phyloP scores from a whole-genome alignment of 108 stramenopile genomes.

The Nannochloropsis oceanica region DNA sequence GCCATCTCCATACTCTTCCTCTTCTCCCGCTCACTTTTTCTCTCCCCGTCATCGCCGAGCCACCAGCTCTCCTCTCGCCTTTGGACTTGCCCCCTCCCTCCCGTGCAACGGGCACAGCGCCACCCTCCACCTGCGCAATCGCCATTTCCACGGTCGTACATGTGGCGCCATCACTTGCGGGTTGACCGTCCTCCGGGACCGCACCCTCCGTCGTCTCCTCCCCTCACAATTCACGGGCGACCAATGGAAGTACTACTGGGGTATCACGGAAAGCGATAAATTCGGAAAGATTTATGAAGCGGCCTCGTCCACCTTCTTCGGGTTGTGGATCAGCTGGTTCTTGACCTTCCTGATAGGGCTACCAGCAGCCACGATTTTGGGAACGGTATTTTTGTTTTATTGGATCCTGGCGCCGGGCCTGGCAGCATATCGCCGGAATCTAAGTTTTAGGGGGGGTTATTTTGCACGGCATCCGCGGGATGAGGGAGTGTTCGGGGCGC shows the following conservation, averaged over 20 bases:
- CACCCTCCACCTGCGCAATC: too few species aligned
- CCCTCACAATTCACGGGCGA: conserved; percentile 12
- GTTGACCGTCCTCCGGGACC: background rate
- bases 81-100: too few species aligned
- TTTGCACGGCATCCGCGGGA: conserved; percentile 1
- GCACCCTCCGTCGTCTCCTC: background rate
- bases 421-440: conserved; percentile 8
- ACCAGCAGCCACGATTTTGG: conserved; percentile 8
- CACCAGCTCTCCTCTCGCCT: too few species aligned
- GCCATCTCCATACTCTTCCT: too few species aligned
- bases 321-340: conserved; percentile 26
- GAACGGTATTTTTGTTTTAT: conserved; percentile 23
- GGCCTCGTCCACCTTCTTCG: conserved; percentile 11
- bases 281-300: conserved; percentile 23
- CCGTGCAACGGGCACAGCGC: too few species aligned
- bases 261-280: conserved; percentile 6
- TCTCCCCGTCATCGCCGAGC: too few species aligned
- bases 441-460: conserved; percentile 1
- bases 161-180: background rate
- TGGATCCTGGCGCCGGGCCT: conserved; percentile 25
- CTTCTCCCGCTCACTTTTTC: too few species aligned
- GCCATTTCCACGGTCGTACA: background rate
- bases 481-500: conserved; percentile 1
- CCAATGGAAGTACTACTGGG: conserved; percentile 25
- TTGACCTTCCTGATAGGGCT: conserved; percentile 20